These are phyloP conservation scores for Hawksworthiomyces lignivorus DNA, from an alignment of 2,329 filamentous ascomycete species.

Conservation along the genomic window DNA sequence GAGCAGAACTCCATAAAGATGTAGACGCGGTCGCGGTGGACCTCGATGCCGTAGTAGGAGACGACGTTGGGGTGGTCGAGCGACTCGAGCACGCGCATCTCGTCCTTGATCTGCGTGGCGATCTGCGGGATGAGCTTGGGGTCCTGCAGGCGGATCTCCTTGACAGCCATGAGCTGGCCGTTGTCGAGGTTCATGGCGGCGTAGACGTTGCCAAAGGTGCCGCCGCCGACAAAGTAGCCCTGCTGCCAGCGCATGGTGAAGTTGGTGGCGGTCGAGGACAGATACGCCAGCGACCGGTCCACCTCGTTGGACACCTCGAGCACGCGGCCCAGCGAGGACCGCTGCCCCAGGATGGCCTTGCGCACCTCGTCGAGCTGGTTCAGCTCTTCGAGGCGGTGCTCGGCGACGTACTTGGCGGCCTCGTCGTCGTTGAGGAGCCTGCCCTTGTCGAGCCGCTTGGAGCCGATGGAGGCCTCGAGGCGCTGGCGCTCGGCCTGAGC, in stretches of 20 bases:
- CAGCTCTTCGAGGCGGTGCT: slow-evolving; percentile 67
- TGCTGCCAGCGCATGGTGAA: slow-evolving; percentile 97
- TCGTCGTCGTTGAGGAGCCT: slow-evolving; percentile 72
- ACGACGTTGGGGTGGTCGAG: slow-evolving; percentile 97
- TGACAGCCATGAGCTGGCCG: slow-evolving; percentile 94
- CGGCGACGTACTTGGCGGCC: slow-evolving; percentile 64
- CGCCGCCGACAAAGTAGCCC: slow-evolving; percentile 94
- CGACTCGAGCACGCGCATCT: slow-evolving; percentile 93
- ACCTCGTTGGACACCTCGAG: slow-evolving; percentile 93
- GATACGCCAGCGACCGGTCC: slow-evolving; percentile 85
- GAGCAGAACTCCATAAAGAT: slow-evolving; percentile 99
- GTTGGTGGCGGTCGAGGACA: slow-evolving; percentile 91
- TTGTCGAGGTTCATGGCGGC: slow-evolving; percentile 95
- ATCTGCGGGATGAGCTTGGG: slow-evolving; percentile 93
- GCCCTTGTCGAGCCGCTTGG: slow-evolving; percentile 68
- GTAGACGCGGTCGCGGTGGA: slow-evolving; percentile 98
- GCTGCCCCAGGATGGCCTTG: slow-evolving; percentile 72
- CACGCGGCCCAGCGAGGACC: slow-evolving; percentile 81
- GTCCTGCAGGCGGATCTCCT: slow-evolving; percentile 95
- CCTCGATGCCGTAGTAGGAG: slow-evolving; percentile 95
- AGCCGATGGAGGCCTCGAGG: slow-evolving; percentile 74
- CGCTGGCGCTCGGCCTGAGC: slow-evolving; percentile 90
- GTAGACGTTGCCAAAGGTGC: slow-evolving; percentile 96
- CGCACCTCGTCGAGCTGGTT: slow-evolving; percentile 69
- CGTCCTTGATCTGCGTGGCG: slow-evolving; percentile 87